Base-by-base conservation (phyloP, 2,329 filamentous ascomycete species). In the Fusarium robinianum region DNA sequence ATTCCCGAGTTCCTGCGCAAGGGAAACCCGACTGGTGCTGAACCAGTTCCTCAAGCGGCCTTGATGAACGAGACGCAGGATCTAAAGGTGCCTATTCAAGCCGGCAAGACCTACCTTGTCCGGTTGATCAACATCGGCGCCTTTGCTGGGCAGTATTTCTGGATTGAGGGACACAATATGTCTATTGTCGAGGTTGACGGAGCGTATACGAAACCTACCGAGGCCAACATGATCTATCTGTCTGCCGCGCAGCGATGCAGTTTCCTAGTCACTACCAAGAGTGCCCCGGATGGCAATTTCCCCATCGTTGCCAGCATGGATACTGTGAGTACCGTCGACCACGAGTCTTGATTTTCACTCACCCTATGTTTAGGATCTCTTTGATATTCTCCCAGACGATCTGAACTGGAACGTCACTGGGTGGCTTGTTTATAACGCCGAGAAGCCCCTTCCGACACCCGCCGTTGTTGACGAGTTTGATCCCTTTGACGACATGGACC, bases 121-220 rank as follows among this genome's bases (percentile, higher is more conserved):
- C 51, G 59, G 7, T 31, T 60, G 51, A 72, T 88, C 57, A 90
- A 89, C 57, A 79, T 89, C 4, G 87, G 81, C 12, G 87, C 85
- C 6, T 90, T 89, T 67, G 79, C 81, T 3, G 78, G 75, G 2
- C 80, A 85, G 55, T 84, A 84, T 56, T 62, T 86, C 40, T 85
- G 81, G 81, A 79, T 86, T 29, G 82, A 85, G 60, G 80, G 77
- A 9, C 81, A 84, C 55, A 84, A 79, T 24, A 79, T 90, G 68
- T 78, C 74, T 15, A 82, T 90, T 34, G 76, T 90, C 22, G 86
- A 89, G 63, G 80, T 90, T 0, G 87, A 90, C 60, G 87, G 86
- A 5, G 76, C 88, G 5, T 89, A 86, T 53, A 81, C 77, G 1
- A 76, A 87, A 47, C 75, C 75, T 0, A 68, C 75, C 0, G 76